Percentiles rank a stretch among this genome's conserved stretches.
These are phyloP conservation scores for Marasmius sp. DNA, from an alignment of 1,284 basidiomycete genomes.

Conservation along the genomic window DNA sequence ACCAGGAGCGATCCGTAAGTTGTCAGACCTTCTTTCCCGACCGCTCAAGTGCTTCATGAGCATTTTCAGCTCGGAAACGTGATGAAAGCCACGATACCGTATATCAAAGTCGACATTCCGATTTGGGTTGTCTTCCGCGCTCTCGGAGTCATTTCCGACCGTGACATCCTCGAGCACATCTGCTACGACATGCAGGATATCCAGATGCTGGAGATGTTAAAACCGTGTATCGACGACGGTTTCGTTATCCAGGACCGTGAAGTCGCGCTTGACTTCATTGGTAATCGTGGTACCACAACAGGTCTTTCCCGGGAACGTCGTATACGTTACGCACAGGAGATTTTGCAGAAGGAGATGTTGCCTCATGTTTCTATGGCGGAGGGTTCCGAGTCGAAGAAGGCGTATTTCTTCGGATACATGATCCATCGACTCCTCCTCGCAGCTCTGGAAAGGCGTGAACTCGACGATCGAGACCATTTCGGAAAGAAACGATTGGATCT, in stretches of 20 bases:
- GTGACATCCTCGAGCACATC: conserved; percentile 97
- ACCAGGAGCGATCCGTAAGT: conserved; percentile 83
- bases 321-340: conserved; percentile 96
- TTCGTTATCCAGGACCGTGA: conserved; percentile 98
- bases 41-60: conserved; percentile 2
- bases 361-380: conserved; percentile 97
- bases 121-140: conserved; percentile 99
- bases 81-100: conserved; percentile 97
- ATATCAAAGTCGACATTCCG: conserved; percentile 98
- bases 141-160: conserved; percentile 95
- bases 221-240: conserved; percentile 98
- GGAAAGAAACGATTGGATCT: conserved; percentile 98
- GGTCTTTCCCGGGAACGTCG: conserved; percentile 91
- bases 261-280: conserved; percentile 96
- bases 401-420: conserved; percentile 99
- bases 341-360: conserved; percentile 98
- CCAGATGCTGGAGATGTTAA: conserved; percentile 97
- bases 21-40: conserved; percentile 7
- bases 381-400: conserved; percentile 97
- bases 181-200: conserved; percentile 97
- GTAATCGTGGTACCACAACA: conserved; percentile 94
- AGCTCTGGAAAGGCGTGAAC: conserved; percentile 90
- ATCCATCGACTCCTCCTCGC: conserved; percentile 94
- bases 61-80: conserved; percentile 77
- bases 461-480: conserved; percentile 99